Base-by-base conservation (phyloP, 768 basidiomycete genomes). In the Cystoderma amianthinum region DNA sequence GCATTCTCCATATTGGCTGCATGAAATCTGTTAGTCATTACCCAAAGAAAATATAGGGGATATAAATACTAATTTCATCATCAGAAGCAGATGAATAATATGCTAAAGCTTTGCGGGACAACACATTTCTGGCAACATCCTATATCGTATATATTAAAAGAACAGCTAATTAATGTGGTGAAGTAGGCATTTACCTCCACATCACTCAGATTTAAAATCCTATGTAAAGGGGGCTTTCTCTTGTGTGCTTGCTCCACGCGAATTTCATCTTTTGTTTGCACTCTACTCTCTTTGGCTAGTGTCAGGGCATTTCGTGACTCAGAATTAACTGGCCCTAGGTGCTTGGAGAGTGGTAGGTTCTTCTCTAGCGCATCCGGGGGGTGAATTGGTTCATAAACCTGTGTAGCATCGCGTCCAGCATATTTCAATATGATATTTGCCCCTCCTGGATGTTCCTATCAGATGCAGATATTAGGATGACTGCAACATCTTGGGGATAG, bases 31-130 rank as follows among this genome's bases (percentile, higher is more conserved):
- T 50, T 25, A 21, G 36, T 11, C 16, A 22, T 34, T 19, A 5
- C 10, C 18, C 33, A 30, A 24, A n/a, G 30, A 15, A 44, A 6
- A 30, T 28, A 13, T 6, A 37, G 34, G 28, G 3, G 33, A 19
- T 16, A n/a, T 10, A 65, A 78, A 41, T 59, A 91, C 90, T 67
- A 48, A 83, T 74, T 53, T 85, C 82, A 53, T 94, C 91, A 53
- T 96, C 93, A 1, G 89, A 71, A 7, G 88, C 85, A 17, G 90
- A 92, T 4, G 79, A 76, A 60, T 93, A 93, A 60, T 92, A 93
- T 2, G 89, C 80, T 53, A 79, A 69, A 1, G 89, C 89, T 48
- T 80, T 85, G 53, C 78, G 69, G 3, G 80, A 77, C 43, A 97
- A 70, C 2, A 85, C 68, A 39, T 77, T 72, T 52, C 74, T 76